A percentile compares a stretch with the other conserved stretches of the same genome.
Evolutionary conservation across 192 early-diverging fungal genomes (phyloP).

Genomic region (Entomortierella chlamydospora): DNA sequence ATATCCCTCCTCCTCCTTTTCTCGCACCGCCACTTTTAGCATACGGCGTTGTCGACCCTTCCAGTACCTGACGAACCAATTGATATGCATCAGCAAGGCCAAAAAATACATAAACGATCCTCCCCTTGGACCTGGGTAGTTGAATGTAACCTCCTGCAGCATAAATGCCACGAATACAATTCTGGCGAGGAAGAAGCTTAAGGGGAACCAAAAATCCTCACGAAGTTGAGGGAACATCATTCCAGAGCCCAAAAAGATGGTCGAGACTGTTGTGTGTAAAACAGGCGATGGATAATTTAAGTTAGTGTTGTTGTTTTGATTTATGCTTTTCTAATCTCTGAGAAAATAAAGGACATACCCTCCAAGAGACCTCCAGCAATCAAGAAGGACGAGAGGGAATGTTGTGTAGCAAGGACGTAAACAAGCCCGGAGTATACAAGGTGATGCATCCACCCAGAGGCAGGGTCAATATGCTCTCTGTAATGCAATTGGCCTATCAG

Average conservation of each 20-base stretch:
- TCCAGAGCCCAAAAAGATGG: constrained; percentile 11
- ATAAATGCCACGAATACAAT: constrained; percentile 15
- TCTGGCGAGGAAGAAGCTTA: constrained; percentile 11
- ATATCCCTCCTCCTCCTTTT: not conserved
- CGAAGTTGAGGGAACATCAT: constrained; percentile 25
- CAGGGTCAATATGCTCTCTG: not conserved
- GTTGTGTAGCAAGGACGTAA: not conserved
- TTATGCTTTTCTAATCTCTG: not conserved
- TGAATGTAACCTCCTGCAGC: constrained; percentile 22
- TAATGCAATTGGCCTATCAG: constrained; percentile 21
- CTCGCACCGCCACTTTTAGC: not conserved
- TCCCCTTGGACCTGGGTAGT: not conserved
- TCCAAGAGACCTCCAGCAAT: constrained; percentile 23
- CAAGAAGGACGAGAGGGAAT: constrained; percentile 1
- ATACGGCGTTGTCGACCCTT: not conserved
- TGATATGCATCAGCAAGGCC: constrained; percentile 15
- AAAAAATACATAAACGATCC: constrained; percentile 1
- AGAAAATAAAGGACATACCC: constrained; percentile 16
- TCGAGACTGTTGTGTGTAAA: constrained; percentile 18
- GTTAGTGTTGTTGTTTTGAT: not conserved
- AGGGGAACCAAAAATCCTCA: constrained; percentile 41
- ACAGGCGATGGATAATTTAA: not conserved
- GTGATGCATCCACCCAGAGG: constrained; percentile 31
- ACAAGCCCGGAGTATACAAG: constrained; percentile 5
- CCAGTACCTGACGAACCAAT: constrained; percentile 28